Evolutionary conservation across 2,329 filamentous ascomycete genomes (phyloP).

Genomic region (Colletotrichum australisinense): DNA sequence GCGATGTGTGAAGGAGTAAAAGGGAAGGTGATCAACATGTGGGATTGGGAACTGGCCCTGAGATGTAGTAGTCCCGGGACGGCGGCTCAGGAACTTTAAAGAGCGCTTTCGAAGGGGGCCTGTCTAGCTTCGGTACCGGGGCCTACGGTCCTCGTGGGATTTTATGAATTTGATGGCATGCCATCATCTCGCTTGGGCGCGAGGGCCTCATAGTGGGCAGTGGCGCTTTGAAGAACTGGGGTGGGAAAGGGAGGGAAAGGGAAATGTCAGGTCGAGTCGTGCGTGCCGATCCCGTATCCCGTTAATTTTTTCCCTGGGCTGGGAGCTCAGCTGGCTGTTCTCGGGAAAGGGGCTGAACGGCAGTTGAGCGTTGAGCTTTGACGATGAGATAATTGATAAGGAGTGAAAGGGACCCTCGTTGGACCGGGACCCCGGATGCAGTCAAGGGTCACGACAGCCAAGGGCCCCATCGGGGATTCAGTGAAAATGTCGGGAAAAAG

Average conservation of each 20-base stretch:
- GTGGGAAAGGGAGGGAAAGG: no score
- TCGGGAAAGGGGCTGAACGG: neutral
- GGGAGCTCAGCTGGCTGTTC: neutral
- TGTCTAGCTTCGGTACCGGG: neutral
- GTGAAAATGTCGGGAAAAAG: neutral
- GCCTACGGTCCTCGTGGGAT: neutral
- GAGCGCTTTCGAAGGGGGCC: neutral
- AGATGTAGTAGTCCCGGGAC: neutral
- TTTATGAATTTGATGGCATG: neutral
- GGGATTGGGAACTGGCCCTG: neutral
- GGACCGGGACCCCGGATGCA: neutral
- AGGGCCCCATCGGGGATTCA: neutral
- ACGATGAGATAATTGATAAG: neutral
- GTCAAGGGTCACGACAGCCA: neutral
- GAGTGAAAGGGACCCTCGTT: neutral
- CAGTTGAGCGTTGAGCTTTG: neutral
- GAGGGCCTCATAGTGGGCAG: neutral
- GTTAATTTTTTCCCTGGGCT: neutral
- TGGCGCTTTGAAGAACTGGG: neutral
- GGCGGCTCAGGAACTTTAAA: neutral
- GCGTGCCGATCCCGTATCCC: neutral
- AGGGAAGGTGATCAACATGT: neutral
- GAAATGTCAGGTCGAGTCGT: neutral
- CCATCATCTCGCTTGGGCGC: neutral
- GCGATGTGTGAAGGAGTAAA: neutral